A percentile compares a stretch with the other conserved stretches of the same genome.
These are phyloP conservation scores for Fusarium austroafricanum DNA, from an alignment of 2,329 filamentous ascomycete genomes.

Conservation along the genomic window DNA sequence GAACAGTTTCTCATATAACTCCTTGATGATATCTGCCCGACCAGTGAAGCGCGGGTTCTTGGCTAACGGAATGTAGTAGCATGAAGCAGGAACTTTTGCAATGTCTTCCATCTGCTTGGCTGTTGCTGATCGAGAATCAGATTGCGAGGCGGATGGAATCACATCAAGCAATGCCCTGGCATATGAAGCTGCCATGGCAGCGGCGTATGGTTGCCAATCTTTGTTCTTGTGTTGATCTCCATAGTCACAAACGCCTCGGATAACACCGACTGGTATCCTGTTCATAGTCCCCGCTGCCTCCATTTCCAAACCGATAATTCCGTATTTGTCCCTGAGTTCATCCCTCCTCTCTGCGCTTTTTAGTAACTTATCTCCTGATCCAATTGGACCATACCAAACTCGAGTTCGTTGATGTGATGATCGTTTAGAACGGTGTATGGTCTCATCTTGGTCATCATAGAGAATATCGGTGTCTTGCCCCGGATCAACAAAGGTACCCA, in stretches of 20 bases:
- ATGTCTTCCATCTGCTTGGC: too few species aligned
- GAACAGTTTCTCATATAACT: constrained; percentile 19
- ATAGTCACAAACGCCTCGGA: constrained; percentile 52
- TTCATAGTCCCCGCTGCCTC: constrained; percentile 30
- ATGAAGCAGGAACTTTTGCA: background rate
- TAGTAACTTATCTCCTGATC: constrained; percentile 50
- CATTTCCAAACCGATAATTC: constrained; percentile 51
- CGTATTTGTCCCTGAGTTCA: constrained; percentile 43
- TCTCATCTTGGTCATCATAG: background rate
- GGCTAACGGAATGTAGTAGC: background rate
- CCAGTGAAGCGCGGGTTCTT: background rate
- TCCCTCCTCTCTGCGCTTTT: constrained; percentile 42
- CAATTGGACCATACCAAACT: constrained; percentile 39
- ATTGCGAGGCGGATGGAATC: background rate
- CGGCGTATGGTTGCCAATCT: constrained; percentile 52
- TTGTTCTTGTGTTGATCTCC: constrained; percentile 50
- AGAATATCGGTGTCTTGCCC: constrained; percentile 47
- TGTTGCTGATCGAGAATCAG: background rate
- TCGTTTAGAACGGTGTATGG: background rate
- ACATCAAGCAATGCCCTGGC: constrained; percentile 19
- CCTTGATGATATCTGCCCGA: background rate
- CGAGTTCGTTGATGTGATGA: background rate
- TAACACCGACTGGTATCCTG: constrained; percentile 49
- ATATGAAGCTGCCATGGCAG: constrained; percentile 47
- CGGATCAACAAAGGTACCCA: constrained; percentile 48